Evolutionary conservation across 192 early-diverging fungal species (phyloP).

Genomic region (Linnemannia zychae): DNA sequence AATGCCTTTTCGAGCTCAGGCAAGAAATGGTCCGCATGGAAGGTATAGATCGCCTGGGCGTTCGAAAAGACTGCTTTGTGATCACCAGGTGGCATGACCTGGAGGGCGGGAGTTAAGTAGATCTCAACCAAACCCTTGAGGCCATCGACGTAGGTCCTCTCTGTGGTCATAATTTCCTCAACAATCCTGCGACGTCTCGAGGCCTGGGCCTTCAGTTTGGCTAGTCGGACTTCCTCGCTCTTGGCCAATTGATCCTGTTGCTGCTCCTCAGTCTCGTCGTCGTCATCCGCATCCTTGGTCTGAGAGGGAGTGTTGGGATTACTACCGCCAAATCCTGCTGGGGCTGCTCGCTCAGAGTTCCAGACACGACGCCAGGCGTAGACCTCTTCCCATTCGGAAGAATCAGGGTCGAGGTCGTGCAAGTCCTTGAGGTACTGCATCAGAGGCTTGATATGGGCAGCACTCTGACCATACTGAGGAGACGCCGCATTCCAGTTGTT

Average conservation of each 20-base stretch:
- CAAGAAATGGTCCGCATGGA: conserved; percentile 83
- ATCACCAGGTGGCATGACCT: conserved; percentile 68
- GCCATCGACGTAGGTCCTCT: conserved; percentile 89
- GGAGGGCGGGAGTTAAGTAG: conserved; percentile 53
- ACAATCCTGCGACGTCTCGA: conserved; percentile 71
- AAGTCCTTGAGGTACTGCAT: conserved; percentile 70
- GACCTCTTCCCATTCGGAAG: conserved; percentile 57
- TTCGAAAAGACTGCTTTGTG: conserved; percentile 80
- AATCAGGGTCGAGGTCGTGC: conserved; percentile 68
- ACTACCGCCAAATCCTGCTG: neutral
- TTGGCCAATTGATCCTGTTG: conserved; percentile 23
- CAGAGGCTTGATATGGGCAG: conserved; percentile 43
- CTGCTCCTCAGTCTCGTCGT: conserved; percentile 16
- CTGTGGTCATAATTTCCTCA: conserved; percentile 86
- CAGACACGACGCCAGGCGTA: conserved; percentile 55
- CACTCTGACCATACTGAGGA: conserved; percentile 28
- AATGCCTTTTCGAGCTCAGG: conserved; percentile 67
- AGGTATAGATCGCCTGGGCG: conserved; percentile 76
- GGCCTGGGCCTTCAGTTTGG: conserved; percentile 52
- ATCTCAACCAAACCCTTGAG: conserved; percentile 77
- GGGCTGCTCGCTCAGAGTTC: conserved; percentile 31
- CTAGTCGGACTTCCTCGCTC: conserved; percentile 54
- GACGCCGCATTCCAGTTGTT: conserved; percentile 14
- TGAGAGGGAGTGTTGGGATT: neutral
- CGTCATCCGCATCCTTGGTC: neutral